Conservation (phyloP, 352 stramenopile genomes). For the Globisporangium uncinulatum region DNA sequence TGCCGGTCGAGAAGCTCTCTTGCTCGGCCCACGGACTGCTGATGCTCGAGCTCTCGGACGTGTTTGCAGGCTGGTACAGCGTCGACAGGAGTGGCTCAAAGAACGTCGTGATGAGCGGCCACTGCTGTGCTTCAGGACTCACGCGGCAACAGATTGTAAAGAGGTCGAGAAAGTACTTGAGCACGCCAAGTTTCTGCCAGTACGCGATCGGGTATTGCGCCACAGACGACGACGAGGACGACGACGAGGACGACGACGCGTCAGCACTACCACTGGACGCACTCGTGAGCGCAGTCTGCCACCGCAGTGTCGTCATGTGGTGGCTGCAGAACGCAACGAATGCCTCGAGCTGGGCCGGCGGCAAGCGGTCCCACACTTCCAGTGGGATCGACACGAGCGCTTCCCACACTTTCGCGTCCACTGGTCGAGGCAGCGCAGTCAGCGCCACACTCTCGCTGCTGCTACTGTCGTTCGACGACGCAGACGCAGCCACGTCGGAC, state of each 20-base stretch:
- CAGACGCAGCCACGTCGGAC: constrained; percentile 10
- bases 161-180: constrained; percentile 77
- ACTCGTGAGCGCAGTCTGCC: constrained; percentile 30
- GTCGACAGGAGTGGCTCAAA: constrained; percentile 80
- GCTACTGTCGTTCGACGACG: constrained; percentile 1
- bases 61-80: constrained; percentile 70
- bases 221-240: constrained; percentile 8
- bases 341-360: constrained; percentile 32
- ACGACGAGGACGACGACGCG: not conserved
- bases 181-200: constrained; percentile 64
- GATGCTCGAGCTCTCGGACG: constrained; percentile 59
- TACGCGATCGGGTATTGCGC: constrained; percentile 46
- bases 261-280: not conserved
- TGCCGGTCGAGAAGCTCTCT: constrained; percentile 67
- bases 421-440: constrained; percentile 35
- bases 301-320: constrained; percentile 54
- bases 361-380: constrained; percentile 37
- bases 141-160: constrained; percentile 66
- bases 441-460: constrained; percentile 9
- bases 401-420: constrained; percentile 68
- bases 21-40: constrained; percentile 65
- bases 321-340: constrained; percentile 55
- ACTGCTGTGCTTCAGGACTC: constrained; percentile 53
- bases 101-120: constrained; percentile 58
- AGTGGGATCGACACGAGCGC: constrained; percentile 44